Evolutionary conservation across 495 filamentous ascomycete genomes (phyloP).

Genomic region (Tuber melanosporum): DNA sequence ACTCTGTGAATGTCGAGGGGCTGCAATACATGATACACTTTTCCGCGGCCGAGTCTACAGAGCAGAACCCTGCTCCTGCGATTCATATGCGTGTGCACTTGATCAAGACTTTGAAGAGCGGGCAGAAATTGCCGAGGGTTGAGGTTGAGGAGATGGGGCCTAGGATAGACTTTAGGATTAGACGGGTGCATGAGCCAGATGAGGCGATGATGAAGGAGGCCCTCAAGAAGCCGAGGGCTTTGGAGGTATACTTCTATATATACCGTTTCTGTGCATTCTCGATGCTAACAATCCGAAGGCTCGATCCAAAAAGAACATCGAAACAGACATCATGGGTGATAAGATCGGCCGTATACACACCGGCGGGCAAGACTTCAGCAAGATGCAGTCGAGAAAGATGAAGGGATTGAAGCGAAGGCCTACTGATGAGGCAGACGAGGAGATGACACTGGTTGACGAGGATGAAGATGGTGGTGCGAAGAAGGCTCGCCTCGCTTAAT

Average conservation of each 20-base stretch:
- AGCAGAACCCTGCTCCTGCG: conserved; percentile 55
- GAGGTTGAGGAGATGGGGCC: conserved; percentile 95
- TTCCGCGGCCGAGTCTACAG: conserved; percentile 62
- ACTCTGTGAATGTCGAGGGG: conserved; percentile 86
- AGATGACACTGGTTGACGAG: conserved; percentile 49
- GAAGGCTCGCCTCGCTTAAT: conserved; percentile 27
- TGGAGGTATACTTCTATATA: conserved; percentile 53
- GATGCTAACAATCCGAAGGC: conserved; percentile 12
- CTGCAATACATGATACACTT: conserved; percentile 81
- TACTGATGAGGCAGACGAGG: conserved; percentile 52
- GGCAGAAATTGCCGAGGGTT: conserved; percentile 77
- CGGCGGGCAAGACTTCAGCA: conserved; percentile 78
- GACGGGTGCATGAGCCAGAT: conserved; percentile 71
- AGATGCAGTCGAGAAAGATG: conserved; percentile 96
- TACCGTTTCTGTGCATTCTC: not conserved
- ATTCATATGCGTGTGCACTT: conserved; percentile 80
- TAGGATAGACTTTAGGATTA: conserved; percentile 85
- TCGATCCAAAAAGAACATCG: conserved; percentile 82
- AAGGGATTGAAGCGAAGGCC: conserved; percentile 86
- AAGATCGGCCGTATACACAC: conserved; percentile 92
- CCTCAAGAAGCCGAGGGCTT: conserved; percentile 70
- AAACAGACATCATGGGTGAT: conserved; percentile 84
- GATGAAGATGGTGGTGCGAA: conserved; percentile 14
- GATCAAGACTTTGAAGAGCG: conserved; percentile 75
- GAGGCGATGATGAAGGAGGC: conserved; percentile 77